A percentile compares a stretch with the other conserved stretches of the same genome.
phyloP scores from a whole-genome alignment of 768 basidiomycete species.

The Phylloporus sp. region DNA sequence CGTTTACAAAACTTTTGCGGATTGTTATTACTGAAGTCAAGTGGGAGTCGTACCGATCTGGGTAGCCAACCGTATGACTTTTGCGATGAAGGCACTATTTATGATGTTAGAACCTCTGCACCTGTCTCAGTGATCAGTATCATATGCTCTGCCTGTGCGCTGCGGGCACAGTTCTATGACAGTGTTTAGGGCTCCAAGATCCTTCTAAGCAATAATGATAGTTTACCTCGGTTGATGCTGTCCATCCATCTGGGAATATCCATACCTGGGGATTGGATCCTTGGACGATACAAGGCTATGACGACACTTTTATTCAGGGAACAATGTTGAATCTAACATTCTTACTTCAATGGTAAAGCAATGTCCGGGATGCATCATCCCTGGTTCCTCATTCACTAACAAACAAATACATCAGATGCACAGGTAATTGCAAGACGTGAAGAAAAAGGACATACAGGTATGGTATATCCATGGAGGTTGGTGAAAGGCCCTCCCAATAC shows the following conservation, averaged over 20 bases:
- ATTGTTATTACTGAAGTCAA: background rate
- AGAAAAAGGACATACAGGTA: slow-evolving; percentile 44
- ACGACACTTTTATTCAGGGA: background rate
- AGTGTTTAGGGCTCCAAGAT: background rate
- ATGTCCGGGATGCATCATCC: slow-evolving; percentile 76
- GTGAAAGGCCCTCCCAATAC: slow-evolving; percentile 82
- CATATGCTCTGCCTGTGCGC: slow-evolving; percentile 88
- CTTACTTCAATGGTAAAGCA: slow-evolving; percentile 90
- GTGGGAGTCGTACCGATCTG: background rate
- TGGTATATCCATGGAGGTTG: slow-evolving; percentile 81
- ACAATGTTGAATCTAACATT: background rate
- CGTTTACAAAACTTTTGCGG: background rate
- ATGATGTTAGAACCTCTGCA: slow-evolving; percentile 70
- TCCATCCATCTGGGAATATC: slow-evolving; percentile 93
- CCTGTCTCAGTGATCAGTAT: slow-evolving; percentile 77
- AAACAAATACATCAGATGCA: background rate
- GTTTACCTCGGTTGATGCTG: slow-evolving; percentile 78
- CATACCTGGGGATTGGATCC: slow-evolving; percentile 63
- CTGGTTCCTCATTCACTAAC: slow-evolving; percentile 81
- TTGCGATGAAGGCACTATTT: slow-evolving; percentile 1
- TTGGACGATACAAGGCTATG: slow-evolving; percentile 73
- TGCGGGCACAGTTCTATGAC: slow-evolving; percentile 69
- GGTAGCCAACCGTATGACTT: background rate
- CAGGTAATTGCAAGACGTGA: background rate
- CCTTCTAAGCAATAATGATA: background rate